Conservation (phyloP, 2,329 filamentous ascomycete genomes). For the Pseudogymnoascus sp. region DNA sequence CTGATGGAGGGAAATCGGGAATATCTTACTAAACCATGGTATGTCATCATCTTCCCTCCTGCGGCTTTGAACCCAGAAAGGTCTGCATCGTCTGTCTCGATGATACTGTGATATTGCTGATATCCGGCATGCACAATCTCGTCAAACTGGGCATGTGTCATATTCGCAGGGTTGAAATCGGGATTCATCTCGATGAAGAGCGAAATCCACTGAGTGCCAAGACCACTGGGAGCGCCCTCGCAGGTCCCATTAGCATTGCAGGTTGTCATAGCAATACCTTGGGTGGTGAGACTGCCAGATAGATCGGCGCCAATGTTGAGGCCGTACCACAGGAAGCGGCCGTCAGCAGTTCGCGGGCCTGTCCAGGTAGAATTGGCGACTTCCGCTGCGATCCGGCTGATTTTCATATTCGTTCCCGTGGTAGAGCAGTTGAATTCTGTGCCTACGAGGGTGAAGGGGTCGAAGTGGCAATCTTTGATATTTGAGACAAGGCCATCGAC, state of each 20-base stretch:
- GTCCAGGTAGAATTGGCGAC: slow-evolving; percentile 10
- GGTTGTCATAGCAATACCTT: background rate
- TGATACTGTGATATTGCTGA: slow-evolving; percentile 14
- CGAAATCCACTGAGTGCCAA: slow-evolving; percentile 10
- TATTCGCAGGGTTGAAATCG: slow-evolving; percentile 11
- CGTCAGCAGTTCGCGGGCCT: slow-evolving; percentile 10
- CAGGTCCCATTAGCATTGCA: slow-evolving; percentile 6
- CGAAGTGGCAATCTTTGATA: slow-evolving; percentile 14
- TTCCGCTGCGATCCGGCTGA: slow-evolving; percentile 11
- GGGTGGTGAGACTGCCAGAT: background rate
- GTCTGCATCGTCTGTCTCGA: slow-evolving; percentile 14
- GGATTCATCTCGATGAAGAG: slow-evolving; percentile 14
- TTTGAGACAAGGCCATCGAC: slow-evolving; percentile 17
- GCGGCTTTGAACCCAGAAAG: slow-evolving; percentile 10
- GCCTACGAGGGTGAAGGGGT: slow-evolving; percentile 14
- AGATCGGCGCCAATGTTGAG: slow-evolving; percentile 8
- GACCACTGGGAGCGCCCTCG: background rate
- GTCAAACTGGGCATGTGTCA: slow-evolving; percentile 13
- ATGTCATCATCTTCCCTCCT: slow-evolving; percentile 16
- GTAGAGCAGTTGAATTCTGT: slow-evolving; percentile 14
- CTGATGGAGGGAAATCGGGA: background rate
- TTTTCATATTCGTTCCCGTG: background rate
- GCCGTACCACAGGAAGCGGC: slow-evolving; percentile 13
- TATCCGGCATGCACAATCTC: background rate
- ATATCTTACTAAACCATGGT: slow-evolving; percentile 15